These are phyloP conservation scores for Tieghemostelium lacteum DNA, from an alignment of 78 protist genomes.

Conservation along the genomic window DNA sequence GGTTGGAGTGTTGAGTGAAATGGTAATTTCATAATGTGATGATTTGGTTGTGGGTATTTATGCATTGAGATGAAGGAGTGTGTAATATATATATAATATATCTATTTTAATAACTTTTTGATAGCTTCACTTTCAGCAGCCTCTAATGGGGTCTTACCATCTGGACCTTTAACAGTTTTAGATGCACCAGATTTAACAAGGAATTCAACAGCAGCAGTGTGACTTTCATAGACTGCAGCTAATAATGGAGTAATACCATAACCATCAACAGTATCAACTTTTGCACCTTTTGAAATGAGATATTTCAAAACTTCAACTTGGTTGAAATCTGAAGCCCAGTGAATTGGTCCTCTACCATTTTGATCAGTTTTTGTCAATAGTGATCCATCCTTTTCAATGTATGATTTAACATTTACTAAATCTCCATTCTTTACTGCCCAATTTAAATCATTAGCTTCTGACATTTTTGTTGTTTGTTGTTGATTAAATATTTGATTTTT, in stretches of 20 bases:
- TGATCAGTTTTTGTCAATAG: constrained; percentile 17
- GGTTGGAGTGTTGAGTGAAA: no score
- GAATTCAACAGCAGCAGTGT: constrained; percentile 18
- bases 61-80: no score
- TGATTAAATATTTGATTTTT: no score
- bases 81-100: no score
- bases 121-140: constrained; percentile 39
- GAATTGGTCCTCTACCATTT: constrained; percentile 47
- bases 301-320: constrained; percentile 31
- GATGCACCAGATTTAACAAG: constrained; percentile 40
- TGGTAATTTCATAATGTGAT: no score
- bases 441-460: constrained; percentile 17
- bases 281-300: constrained; percentile 38
- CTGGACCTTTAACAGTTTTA: constrained; percentile 27
- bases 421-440: constrained; percentile 83
- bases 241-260: constrained; percentile 79
- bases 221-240: constrained; percentile 69
- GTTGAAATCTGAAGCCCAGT: constrained; percentile 72
- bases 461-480: constrained; percentile 3
- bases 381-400: neutral
- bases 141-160: constrained; percentile 60
- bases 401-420: neutral
- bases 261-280: constrained; percentile 17
- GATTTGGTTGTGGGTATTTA: no score
- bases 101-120: constrained; percentile 31